Conservation (phyloP, 2,329 filamentous ascomycete genomes). For the Fusarium nematophilum region DNA sequence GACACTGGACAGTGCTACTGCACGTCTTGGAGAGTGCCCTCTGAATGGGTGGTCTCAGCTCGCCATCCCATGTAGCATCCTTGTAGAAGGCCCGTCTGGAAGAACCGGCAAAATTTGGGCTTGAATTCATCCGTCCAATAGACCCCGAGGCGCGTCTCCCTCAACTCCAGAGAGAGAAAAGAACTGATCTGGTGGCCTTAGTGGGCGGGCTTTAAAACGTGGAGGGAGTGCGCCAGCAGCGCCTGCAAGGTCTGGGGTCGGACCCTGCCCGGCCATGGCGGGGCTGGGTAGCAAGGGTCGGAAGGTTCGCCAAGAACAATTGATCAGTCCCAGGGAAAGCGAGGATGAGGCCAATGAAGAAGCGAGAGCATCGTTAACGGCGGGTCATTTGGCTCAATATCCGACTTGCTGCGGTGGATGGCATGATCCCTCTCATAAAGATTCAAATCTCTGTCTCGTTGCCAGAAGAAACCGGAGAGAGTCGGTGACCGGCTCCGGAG, state of each 20-base stretch:
- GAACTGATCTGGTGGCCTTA: constrained; percentile 14
- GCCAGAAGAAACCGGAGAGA: neutral
- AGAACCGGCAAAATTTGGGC: constrained; percentile 42
- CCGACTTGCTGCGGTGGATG: constrained; percentile 9
- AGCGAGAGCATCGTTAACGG: neutral
- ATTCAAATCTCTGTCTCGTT: constrained; percentile 8
- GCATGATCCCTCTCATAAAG: constrained; percentile 16
- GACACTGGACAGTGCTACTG: constrained; percentile 3
- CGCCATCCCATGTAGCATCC: constrained; percentile 13
- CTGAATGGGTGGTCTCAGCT: constrained; percentile 3
- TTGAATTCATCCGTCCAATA: constrained; percentile 40
- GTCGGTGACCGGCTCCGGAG: neutral
- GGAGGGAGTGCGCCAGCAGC: constrained; percentile 22
- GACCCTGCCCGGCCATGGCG: constrained; percentile 26
- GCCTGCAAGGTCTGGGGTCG: constrained; percentile 18
- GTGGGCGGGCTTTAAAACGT: constrained; percentile 30
- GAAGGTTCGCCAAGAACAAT: neutral
- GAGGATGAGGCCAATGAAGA: neutral
- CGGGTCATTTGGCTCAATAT: constrained; percentile 15
- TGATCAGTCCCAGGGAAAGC: neutral
- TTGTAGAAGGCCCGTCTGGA: constrained; percentile 34
- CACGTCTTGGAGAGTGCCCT: neutral
- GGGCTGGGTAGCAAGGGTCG: neutral
- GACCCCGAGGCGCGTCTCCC: constrained; percentile 20
- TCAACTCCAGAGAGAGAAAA: constrained; percentile 22